Conservation (phyloP, 805 yeast genomes). For the Candida argentea region DNA sequence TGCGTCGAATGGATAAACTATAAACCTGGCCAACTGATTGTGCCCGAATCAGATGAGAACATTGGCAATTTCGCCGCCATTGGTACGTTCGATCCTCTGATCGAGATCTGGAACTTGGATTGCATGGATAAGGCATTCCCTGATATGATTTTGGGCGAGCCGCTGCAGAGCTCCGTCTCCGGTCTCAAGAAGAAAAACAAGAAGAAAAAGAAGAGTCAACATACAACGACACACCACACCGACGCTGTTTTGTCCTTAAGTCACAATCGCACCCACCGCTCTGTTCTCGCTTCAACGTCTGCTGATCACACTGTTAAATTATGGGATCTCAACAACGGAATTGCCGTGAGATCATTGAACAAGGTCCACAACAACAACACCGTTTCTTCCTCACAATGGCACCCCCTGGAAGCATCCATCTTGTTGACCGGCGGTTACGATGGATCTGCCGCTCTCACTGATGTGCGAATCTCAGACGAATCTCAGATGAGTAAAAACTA, state of each 20-base stretch:
- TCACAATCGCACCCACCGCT: conserved; percentile 72
- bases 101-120: conserved; percentile 95
- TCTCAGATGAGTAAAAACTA: conserved; percentile 52
- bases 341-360: conserved; percentile 69
- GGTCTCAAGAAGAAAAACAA: conserved; percentile 34
- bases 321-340: conserved; percentile 78
- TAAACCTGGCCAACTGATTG: conserved; percentile 40
- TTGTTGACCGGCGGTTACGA: conserved; percentile 92
- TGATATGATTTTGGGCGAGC: conserved; percentile 82
- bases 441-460: conserved; percentile 68
- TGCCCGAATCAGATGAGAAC: conserved; percentile 28
- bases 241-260: conserved; percentile 88
- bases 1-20: conserved; percentile 93
- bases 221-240: conserved; percentile 69
- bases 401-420: conserved; percentile 50
- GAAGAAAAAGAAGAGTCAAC: conserved; percentile 37
- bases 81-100: conserved; percentile 95
- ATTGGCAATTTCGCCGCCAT: conserved; percentile 90
- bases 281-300: conserved; percentile 85
- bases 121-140: conserved; percentile 91
- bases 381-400: conserved; percentile 87
- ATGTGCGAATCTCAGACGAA: conserved; percentile 67
- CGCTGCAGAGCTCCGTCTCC: conserved; percentile 34
- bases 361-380: conserved; percentile 66
- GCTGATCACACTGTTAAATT: conserved; percentile 92